Conservation (phyloP, 1,139 yeast species). For the Lipomyces yarrowii region DNA sequence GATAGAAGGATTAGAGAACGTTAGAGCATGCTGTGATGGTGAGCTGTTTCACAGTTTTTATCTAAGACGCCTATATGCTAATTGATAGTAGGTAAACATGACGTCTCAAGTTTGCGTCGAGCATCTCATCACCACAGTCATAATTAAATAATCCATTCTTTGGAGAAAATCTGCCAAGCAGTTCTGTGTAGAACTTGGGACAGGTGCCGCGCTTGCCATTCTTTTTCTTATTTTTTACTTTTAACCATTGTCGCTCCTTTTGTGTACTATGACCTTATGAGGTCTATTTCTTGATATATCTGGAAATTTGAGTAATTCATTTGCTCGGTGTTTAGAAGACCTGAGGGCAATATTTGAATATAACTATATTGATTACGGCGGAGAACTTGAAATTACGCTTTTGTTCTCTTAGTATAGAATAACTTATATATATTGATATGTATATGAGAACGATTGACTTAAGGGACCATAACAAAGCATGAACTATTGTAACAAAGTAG, state of each 20-base stretch:
- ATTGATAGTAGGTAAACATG: slow-evolving; percentile 27
- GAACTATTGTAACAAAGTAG: neutral
- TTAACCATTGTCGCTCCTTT: neutral
- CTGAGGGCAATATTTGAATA: neutral
- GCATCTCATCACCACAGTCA: slow-evolving; percentile 8
- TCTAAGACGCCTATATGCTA: neutral
- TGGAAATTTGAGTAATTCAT: neutral
- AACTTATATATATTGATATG: neutral
- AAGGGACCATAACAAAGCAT: neutral
- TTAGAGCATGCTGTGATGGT: slow-evolving; percentile 35
- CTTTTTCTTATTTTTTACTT: neutral
- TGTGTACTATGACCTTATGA: slow-evolving; percentile 1
- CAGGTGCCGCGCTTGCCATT: neutral
- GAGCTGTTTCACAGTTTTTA: neutral
- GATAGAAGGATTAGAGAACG: slow-evolving; percentile 33
- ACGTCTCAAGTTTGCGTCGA: slow-evolving; percentile 23
- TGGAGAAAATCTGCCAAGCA: neutral
- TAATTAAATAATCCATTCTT: neutral
- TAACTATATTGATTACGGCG: neutral
- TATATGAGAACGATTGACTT: neutral
- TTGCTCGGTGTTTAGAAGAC: neutral
- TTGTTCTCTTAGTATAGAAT: neutral
- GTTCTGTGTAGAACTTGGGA: neutral
- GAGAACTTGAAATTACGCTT: neutral
- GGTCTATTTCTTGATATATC: neutral